A percentile compares a stretch with the other conserved stretches of the same genome.
These are phyloP conservation scores for Saccharomycopsis hybrid DNA, from an alignment of 1,139 yeast species.

Conservation along the genomic window DNA sequence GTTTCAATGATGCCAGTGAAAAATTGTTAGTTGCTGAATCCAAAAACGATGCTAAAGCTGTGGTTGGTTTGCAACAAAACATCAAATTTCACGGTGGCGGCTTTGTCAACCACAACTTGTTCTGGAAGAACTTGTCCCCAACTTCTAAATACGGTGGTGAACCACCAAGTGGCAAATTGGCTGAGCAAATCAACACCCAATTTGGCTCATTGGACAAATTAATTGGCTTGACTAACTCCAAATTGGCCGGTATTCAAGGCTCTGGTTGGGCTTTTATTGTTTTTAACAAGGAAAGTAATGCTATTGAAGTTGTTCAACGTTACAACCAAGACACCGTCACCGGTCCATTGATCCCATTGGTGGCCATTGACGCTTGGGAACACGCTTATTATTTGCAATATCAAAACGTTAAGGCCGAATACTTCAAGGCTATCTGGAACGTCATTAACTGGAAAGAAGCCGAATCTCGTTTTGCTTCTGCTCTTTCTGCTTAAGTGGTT, in stretches of 20 bases:
- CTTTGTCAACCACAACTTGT: conserved; percentile 75
- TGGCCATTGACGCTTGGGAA: conserved; percentile 98
- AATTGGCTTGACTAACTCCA: conserved; percentile 60
- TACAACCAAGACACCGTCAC: conserved; percentile 88
- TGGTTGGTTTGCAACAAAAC: conserved; percentile 64
- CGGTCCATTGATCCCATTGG: conserved; percentile 66
- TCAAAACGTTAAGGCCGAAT: conserved; percentile 89
- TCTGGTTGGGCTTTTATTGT: conserved; percentile 98
- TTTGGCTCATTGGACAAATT: conserved; percentile 77
- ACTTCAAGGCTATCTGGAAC: conserved; percentile 95
- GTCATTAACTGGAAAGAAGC: conserved; percentile 97
- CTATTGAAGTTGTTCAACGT: conserved; percentile 78
- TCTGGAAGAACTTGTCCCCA: conserved; percentile 92
- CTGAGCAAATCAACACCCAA: conserved; percentile 55
- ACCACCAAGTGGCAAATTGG: conserved; percentile 57
- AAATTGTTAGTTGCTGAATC: conserved; percentile 66
- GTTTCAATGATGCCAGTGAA: conserved; percentile 78
- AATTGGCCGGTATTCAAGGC: conserved; percentile 91
- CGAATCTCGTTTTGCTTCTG: conserved; percentile 48
- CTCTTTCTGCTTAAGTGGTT: conserved; percentile 21
- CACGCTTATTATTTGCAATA: conserved; percentile 97
- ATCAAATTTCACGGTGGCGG: conserved; percentile 97
- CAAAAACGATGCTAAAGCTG: conserved; percentile 57
- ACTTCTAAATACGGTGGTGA: conserved; percentile 79
- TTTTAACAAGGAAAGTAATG: conserved; percentile 77